Base-by-base conservation (phyloP, 2,329 filamentous ascomycete species). In the Fusarium clavum region DNA sequence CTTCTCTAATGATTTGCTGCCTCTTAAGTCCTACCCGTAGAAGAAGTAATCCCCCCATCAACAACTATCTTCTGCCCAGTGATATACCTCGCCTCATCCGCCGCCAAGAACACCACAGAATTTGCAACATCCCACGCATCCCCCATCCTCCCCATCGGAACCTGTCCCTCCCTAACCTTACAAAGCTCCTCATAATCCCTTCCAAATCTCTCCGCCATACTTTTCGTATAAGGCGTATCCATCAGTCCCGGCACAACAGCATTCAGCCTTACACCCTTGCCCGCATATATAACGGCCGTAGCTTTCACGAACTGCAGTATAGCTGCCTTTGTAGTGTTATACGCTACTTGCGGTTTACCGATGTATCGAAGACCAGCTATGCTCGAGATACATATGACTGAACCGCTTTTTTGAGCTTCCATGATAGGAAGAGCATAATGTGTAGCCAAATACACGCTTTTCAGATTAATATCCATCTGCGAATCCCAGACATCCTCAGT, bases 71-170 rank as follows among this genome's bases (percentile, higher is more conserved):
- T 82, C 72, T 85, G 83, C 1, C 88, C 88, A 2, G 87, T 91
- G 6, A 91, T 84, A 73, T 91, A 91, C 38, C 79, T 82, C 5
- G 88, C 86, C 65, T 88, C 86, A 47, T 86, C 83, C 38, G 86
- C 88, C 5, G 83, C 87, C 57, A 91, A 79, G 69, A 89, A 90
- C 14, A 86, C 72, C 8, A 83, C 86, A 2, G 86, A 82, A 74
- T 87, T 83, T 0, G 87, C 86, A 8, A 90, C 85, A 76, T 90
- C 88, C 79, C 85, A 87, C 1, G 87, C 85, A 73, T 86, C 84
- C 0, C 88, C 88, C 83, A 90, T 89, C 34, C 78, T 80, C 0
- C 87, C 87, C 80, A 86, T 85, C 0, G 88, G 88, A 2, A 89
- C 86, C 71, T 89, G 87, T 9, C 77, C 77, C 55, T 88, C 82